phyloP scores from a whole-genome alignment of 129 eudicot genomes.

The Flaveria linearis region DNA sequence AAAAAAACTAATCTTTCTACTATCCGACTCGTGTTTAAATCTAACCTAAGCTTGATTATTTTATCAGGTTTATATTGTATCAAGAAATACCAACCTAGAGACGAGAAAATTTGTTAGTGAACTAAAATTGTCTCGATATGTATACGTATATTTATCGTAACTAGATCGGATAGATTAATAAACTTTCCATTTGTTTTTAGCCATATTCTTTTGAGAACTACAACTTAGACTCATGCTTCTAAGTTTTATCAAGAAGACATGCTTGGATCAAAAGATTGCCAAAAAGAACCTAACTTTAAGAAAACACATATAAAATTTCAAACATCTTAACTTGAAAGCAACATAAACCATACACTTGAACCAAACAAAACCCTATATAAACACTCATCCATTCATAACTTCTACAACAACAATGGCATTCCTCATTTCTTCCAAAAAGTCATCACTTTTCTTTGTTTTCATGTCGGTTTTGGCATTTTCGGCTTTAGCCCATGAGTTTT shows the following conservation, averaged over 20 bases:
- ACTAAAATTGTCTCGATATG: no score
- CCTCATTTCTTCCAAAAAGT: conserved; percentile 30
- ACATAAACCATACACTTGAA: conserved; percentile 26
- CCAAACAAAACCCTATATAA: conserved; percentile 36
- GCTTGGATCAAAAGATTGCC: conserved; percentile 58
- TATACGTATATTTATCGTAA: no score
- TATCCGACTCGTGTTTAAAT: background rate
- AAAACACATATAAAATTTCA: conserved; percentile 26
- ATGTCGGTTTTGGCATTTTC: conserved; percentile 41
- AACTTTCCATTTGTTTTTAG: background rate
- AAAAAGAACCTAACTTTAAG: conserved; percentile 66
- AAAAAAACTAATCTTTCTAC: no score
- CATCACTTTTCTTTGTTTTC: conserved; percentile 36
- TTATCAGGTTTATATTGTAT: no score
- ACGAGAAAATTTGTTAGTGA: no score
- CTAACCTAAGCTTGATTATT: background rate
- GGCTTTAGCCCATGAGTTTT: conserved; percentile 55
- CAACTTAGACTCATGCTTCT: conserved; percentile 23
- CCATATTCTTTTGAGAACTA: background rate
- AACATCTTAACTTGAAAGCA: conserved; percentile 63
- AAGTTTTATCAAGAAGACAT: conserved; percentile 39
- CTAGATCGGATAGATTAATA: no score
- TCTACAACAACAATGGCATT: conserved; percentile 54
- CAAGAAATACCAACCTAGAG: no score
- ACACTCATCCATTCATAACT: conserved; percentile 23